These are phyloP conservation scores for Aquilaria yunnanensis DNA, from an alignment of 345 rosid species.

Conservation along the genomic window DNA sequence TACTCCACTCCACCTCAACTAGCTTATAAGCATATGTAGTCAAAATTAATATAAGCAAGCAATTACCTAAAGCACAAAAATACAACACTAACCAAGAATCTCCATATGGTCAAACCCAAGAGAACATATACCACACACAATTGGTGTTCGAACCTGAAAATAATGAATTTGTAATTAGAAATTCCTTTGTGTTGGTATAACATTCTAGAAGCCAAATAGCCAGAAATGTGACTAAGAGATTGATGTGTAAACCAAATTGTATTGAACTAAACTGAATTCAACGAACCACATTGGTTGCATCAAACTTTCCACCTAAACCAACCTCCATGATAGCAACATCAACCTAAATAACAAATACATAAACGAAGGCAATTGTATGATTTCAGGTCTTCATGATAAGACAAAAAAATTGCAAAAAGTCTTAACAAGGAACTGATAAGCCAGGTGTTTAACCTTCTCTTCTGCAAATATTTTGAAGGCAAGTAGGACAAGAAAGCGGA, in stretches of 20 bases:
- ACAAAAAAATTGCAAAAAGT: neutral
- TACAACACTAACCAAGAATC: conserved; percentile 85
- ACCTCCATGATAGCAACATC: conserved; percentile 96
- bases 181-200: neutral
- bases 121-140: conserved; percentile 85
- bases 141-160: conserved; percentile 66
- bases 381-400: neutral
- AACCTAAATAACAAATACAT: conserved; percentile 36
- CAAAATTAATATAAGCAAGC: neutral
- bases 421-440: neutral
- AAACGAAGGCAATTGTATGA: conserved; percentile 3
- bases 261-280: conserved; percentile 1
- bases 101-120: conserved; percentile 99
- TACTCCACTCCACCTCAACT: too few relatives aligned
- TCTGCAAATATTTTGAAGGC: conserved; percentile 73
- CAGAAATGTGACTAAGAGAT: neutral
- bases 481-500: conserved; percentile 79
- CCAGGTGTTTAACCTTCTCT: conserved; percentile 48
- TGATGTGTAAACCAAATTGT: neutral
- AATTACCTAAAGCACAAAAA: conserved; percentile 16
- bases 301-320: conserved; percentile 87
- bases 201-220: neutral
- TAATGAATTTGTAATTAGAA: conserved; percentile 11
- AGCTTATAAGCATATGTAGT: too few relatives aligned
- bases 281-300: conserved; percentile 91